phyloP scores from a whole-genome alignment of 148 eudicot species.

The Rhododendron griersonianum region DNA sequence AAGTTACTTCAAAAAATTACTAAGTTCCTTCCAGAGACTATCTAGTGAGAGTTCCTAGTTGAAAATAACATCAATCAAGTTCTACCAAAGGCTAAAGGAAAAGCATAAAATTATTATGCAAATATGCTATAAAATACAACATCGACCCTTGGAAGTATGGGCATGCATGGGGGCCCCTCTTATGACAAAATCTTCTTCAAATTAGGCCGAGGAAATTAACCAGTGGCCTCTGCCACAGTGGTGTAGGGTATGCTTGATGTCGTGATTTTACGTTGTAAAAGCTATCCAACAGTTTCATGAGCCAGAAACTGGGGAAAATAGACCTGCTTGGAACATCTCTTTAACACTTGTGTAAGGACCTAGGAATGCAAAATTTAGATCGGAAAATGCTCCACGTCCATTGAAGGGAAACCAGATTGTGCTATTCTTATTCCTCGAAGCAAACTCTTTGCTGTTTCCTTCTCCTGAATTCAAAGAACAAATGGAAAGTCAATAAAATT shows the following conservation, averaged over 20 bases:
- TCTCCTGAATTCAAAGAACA: slow-evolving; percentile 57
- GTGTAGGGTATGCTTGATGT: neutral
- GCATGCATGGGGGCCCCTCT: neutral
- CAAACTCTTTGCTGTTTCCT: slow-evolving; percentile 84
- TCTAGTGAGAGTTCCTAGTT: neutral
- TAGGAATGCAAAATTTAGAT: slow-evolving; percentile 31
- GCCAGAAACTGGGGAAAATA: neutral
- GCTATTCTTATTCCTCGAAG: slow-evolving; percentile 75
- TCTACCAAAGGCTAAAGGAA: neutral
- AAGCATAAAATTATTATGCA: too few relatives aligned
- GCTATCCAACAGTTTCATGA: neutral
- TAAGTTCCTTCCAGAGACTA: neutral
- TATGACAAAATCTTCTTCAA: neutral
- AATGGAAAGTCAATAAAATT: neutral
- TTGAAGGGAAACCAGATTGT: slow-evolving; percentile 46
- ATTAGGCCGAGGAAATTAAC: neutral
- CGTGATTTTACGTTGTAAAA: neutral
- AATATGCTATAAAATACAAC: neutral
- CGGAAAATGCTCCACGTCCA: slow-evolving; percentile 64
- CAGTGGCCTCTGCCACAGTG: neutral
- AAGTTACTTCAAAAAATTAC: neutral
- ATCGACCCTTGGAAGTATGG: neutral
- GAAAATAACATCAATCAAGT: neutral
- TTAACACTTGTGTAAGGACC: neutral
- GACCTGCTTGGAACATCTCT: neutral